A percentile compares a stretch with the other conserved stretches of the same genome.
Evolutionary conservation across 768 basidiomycete genomes (phyloP).

Genomic region (Mycena vulgaris): DNA sequence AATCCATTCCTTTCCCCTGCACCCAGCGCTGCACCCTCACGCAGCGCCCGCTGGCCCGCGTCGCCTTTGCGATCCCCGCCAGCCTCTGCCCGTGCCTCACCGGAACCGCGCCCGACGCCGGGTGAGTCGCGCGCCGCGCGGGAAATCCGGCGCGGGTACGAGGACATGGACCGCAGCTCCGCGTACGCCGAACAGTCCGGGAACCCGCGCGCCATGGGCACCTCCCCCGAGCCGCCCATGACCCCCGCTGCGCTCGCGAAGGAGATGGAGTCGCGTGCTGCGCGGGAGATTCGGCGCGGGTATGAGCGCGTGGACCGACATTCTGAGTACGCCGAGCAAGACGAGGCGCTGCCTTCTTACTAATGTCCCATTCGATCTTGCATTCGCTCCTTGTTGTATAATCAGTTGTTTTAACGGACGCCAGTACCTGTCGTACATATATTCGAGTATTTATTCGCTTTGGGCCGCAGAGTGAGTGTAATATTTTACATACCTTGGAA

Average conservation of each 20-base stretch:
- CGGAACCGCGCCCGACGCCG: not conserved
- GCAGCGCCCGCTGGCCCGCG: slow-evolving; percentile 6
- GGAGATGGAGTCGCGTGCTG: slow-evolving; percentile 32
- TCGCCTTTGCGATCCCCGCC: slow-evolving; percentile 4
- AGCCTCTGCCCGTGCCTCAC: not conserved
- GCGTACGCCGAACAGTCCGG: slow-evolving; percentile 14
- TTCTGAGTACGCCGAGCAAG: slow-evolving; percentile 36
- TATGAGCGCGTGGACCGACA: slow-evolving; percentile 34
- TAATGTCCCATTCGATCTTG: not conserved
- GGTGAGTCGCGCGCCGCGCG: slow-evolving; percentile 30
- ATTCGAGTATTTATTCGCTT: slow-evolving; percentile 26
- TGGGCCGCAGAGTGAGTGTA: not conserved
- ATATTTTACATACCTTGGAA: slow-evolving; percentile 21
- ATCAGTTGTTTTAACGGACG: not conserved
- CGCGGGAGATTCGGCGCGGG: slow-evolving; percentile 31
- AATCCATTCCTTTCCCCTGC: slow-evolving; percentile 28
- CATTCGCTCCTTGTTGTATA: not conserved
- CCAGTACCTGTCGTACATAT: not conserved
- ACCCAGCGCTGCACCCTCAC: slow-evolving; percentile 9
- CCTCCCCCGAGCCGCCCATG: slow-evolving; percentile 14
- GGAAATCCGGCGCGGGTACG: slow-evolving; percentile 27
- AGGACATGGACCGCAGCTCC: slow-evolving; percentile 15
- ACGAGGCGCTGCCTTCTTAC: slow-evolving; percentile 36
- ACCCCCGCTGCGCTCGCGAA: slow-evolving; percentile 32
- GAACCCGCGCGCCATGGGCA: not conserved